These are phyloP conservation scores for Mycogone perniciosa DNA, from an alignment of 2,329 filamentous ascomycete genomes.

Conservation along the genomic window DNA sequence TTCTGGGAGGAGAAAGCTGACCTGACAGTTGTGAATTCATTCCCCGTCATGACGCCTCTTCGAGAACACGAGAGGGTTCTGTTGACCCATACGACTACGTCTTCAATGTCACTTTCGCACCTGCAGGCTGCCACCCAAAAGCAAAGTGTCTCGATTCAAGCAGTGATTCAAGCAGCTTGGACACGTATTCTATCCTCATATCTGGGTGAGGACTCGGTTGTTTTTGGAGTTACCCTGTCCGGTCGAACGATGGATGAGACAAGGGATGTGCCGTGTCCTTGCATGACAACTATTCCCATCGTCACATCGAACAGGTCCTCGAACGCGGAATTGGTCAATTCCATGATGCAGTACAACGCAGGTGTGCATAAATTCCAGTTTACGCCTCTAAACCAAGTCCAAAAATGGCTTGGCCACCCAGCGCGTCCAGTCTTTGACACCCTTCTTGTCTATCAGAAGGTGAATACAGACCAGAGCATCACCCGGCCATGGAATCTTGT, in stretches of 20 bases:
- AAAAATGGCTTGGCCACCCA: slow-evolving; percentile 61
- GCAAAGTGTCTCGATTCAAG: slow-evolving; percentile 66
- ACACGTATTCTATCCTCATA: slow-evolving; percentile 68
- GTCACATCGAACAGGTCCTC: slow-evolving; percentile 48
- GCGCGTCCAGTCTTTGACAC: slow-evolving; percentile 73
- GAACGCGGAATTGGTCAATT: slow-evolving; percentile 51
- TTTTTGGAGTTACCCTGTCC: slow-evolving; percentile 76
- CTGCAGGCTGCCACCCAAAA: slow-evolving; percentile 52
- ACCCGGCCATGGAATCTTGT: slow-evolving; percentile 50
- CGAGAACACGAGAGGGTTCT: slow-evolving; percentile 29
- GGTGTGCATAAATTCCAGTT: slow-evolving; percentile 64
- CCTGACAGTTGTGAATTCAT: slow-evolving; percentile 56
- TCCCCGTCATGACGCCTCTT: slow-evolving; percentile 69
- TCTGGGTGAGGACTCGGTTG: slow-evolving; percentile 64
- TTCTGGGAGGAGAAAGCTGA: slow-evolving; percentile 60
- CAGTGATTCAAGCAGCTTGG: slow-evolving; percentile 73
- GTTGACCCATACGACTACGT: slow-evolving; percentile 25
- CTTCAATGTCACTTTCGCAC: slow-evolving; percentile 34
- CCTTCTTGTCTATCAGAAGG: slow-evolving; percentile 75
- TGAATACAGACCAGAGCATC: slow-evolving; percentile 20
- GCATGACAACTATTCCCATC: slow-evolving; percentile 74
- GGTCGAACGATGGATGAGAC: slow-evolving; percentile 61
- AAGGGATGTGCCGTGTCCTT: slow-evolving; percentile 61
- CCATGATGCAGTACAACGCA: slow-evolving; percentile 61
- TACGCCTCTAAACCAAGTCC: slow-evolving; percentile 63